Base-by-base conservation (phyloP, 2,329 filamentous ascomycete species). In the Colletotrichum sp. region DNA sequence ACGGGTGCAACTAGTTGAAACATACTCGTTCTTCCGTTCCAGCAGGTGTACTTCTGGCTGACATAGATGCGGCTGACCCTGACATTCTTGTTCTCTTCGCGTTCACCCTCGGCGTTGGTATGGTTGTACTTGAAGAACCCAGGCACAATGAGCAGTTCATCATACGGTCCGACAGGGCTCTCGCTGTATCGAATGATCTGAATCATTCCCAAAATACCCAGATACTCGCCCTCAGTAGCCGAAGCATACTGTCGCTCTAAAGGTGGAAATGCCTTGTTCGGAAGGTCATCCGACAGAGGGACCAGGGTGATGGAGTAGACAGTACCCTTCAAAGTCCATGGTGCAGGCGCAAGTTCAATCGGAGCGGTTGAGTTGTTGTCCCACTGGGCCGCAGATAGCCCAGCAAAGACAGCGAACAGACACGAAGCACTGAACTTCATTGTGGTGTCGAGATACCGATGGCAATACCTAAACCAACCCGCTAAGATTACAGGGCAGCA, bases 41-140 rank as follows among this genome's bases (percentile, higher is more conserved):
- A 90, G 77, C 87, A 87, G 0, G 87, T 89, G 36, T 87, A 80
- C 77, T 87, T 87, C 77, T 89, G 86, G 32, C 88, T 90, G 16
- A 91, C 89, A 78, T 90, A 91, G 12, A 90, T 88, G 28, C 88
- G 84, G 30, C 88, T 89, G 76, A 90, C 86, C 64, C 87, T 83
- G 13, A 83, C 78, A 60, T 84, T 86, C 48, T 80, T 83, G 61
- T 78, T 83, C 67, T 78, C 83, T 32, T 69, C 26, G 10, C 24
- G 21, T 18, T 78, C 77, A 72, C 79, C 83, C 13, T 79, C 80
- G 7, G 80, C 80, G 24, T 81, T 77, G 2, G 71, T 73, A 12
- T 72, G 57, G 28, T 84, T 84, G 52, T 87, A 87, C 9, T 84
- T 82, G 77, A 87, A 89, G 65, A 79, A 82, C 2, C 89, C 89